phyloP scores from a whole-genome alignment of 192 early-diverging fungal species.

The Rhizoclosmatium sp. region DNA sequence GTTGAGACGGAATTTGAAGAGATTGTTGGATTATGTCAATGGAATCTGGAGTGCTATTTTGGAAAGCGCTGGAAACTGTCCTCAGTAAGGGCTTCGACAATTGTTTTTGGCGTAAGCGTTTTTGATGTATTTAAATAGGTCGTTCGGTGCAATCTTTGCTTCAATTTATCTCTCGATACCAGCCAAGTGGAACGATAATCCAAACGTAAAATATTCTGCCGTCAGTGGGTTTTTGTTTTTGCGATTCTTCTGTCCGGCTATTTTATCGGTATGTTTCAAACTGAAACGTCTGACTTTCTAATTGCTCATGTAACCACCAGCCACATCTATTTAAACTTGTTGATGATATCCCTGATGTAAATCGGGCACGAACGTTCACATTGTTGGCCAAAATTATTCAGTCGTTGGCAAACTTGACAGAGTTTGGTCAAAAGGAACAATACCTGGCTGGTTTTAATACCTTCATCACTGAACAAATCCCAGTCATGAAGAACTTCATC shows the following conservation, averaged over 20 bases:
- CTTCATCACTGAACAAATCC: slow-evolving; percentile 54
- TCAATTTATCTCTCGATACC: slow-evolving; percentile 18
- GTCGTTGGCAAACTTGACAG: slow-evolving; percentile 63
- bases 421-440: slow-evolving; percentile 65
- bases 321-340: slow-evolving; percentile 59
- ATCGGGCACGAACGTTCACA: slow-evolving; percentile 55
- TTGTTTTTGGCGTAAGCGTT: slow-evolving; percentile 6
- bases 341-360: slow-evolving; percentile 53
- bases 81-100: slow-evolving; percentile 31
- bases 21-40: slow-evolving; percentile 41
- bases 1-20: slow-evolving; percentile 44
- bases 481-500: slow-evolving; percentile 61
- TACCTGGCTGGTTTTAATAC: slow-evolving; percentile 60
- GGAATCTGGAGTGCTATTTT: slow-evolving; percentile 54
- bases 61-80: slow-evolving; percentile 42
- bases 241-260: slow-evolving; percentile 66
- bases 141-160: slow-evolving; percentile 24
- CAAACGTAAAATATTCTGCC: slow-evolving; percentile 41
- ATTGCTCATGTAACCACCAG: slow-evolving; percentile 21
- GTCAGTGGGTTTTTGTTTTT: slow-evolving; percentile 66
- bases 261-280: slow-evolving; percentile 48
- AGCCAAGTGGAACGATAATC: slow-evolving; percentile 11
- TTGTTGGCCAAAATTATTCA: slow-evolving; percentile 67
- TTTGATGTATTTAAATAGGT: slow-evolving; percentile 7
- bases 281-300: neutral